Conservation (phyloP, 805 yeast species). For the Candida krabiensis region DNA sequence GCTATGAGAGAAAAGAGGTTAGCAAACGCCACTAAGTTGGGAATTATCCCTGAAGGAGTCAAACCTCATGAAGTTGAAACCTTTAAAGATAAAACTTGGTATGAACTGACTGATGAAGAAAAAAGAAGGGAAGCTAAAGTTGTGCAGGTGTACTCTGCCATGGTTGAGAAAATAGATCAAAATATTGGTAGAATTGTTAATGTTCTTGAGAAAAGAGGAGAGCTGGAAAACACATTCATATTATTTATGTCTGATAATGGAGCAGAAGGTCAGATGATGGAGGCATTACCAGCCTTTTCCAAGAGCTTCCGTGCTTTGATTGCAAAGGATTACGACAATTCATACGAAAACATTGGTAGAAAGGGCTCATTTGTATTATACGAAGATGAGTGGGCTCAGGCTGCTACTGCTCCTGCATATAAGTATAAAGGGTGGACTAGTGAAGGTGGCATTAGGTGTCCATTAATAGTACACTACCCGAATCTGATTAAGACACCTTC, state of each 20-base stretch:
- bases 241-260: conserved; percentile 65
- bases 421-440: conserved; percentile 58
- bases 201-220: conserved; percentile 40
- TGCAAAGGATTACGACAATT: conserved; percentile 40
- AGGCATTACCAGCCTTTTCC: conserved; percentile 48
- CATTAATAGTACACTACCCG: conserved; percentile 49
- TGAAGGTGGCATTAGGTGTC: conserved; percentile 63
- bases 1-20: conserved; percentile 41
- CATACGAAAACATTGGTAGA: conserved; percentile 48
- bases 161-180: conserved; percentile 56
- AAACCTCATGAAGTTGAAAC: conserved; percentile 46
- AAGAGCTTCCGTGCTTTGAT: conserved; percentile 30
- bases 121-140: conserved; percentile 39
- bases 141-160: conserved; percentile 63
- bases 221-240: conserved; percentile 54
- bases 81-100: conserved; percentile 43
- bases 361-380: conserved; percentile 49
- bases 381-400: conserved; percentile 62
- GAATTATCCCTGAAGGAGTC: conserved; percentile 44
- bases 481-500: conserved; percentile 16
- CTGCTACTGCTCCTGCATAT: conserved; percentile 56
- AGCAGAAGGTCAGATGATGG: conserved; percentile 60
- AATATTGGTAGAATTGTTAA: conserved; percentile 51
- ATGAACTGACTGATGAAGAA: conserved; percentile 39
- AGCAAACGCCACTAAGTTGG: conserved; percentile 39